These are phyloP conservation scores for Candida khao-thaluensis DNA, from an alignment of 805 yeast species.

Conservation along the genomic window DNA sequence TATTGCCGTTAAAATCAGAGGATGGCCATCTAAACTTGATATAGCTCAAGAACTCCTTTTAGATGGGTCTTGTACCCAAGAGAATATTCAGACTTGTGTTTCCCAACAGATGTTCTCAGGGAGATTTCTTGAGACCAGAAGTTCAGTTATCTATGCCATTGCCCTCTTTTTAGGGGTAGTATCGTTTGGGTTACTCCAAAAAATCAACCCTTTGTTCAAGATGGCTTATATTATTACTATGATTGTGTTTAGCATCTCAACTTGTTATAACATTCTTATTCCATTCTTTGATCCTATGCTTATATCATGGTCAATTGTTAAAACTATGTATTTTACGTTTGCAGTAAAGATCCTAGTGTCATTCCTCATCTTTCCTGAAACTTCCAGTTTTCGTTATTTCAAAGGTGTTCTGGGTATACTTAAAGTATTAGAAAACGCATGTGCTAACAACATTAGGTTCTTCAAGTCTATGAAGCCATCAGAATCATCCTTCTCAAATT, in stretches of 20 bases:
- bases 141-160: conserved; percentile 23
- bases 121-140: conserved; percentile 23
- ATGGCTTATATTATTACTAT: conserved; percentile 22
- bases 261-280: conserved; percentile 25
- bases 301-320: conserved; percentile 20
- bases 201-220: conserved; percentile 19
- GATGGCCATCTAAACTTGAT: conserved; percentile 22
- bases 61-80: conserved; percentile 27
- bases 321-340: conserved; percentile 25
- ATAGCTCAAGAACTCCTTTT: conserved; percentile 18
- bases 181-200: conserved; percentile 22
- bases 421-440: conserved; percentile 15
- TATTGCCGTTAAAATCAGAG: conserved; percentile 25
- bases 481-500: conserved; percentile 22
- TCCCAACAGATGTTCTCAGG: conserved; percentile 24
- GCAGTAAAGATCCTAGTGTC: conserved; percentile 21
- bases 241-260: conserved; percentile 21
- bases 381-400: conserved; percentile 24
- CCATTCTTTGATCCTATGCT: conserved; percentile 27
- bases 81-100: conserved; percentile 20
- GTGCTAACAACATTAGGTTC: conserved; percentile 22
- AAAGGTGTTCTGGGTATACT: conserved; percentile 18
- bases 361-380: conserved; percentile 27
- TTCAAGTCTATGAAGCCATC: conserved; percentile 29
- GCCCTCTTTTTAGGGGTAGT: conserved; percentile 23